A percentile compares a stretch with the other conserved stretches of the same genome.
phyloP scores from a whole-genome alignment of 2,329 filamentous ascomycete species.

The Plectosphaerella sp. region DNA sequence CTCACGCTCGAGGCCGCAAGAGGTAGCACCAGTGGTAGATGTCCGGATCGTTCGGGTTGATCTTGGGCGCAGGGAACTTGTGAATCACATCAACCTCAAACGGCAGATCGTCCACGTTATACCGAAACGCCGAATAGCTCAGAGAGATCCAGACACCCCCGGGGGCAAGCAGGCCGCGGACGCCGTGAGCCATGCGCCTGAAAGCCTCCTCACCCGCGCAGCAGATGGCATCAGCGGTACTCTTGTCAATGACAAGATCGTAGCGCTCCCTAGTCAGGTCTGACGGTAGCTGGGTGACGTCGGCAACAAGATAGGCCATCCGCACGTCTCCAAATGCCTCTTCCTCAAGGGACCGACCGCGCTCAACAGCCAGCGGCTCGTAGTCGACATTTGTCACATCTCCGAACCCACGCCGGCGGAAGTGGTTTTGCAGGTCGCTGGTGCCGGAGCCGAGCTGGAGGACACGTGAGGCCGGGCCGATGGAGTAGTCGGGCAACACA shows the following conservation, averaged over 20 bases:
- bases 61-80: constrained; percentile 36
- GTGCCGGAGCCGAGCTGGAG: constrained; percentile 45
- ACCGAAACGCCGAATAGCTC: constrained; percentile 40
- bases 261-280: constrained; percentile 19
- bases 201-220: constrained; percentile 36
- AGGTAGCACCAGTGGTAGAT: constrained; percentile 41
- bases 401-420: constrained; percentile 35
- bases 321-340: constrained; percentile 36
- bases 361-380: constrained; percentile 40
- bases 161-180: constrained; percentile 27
- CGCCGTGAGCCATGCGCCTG: constrained; percentile 29
- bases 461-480: constrained; percentile 20
- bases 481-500: constrained; percentile 21
- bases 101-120: constrained; percentile 28
- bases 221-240: constrained; percentile 43
- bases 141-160: constrained; percentile 41
- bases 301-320: constrained; percentile 38
- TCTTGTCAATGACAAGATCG: constrained; percentile 43
- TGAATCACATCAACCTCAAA: constrained; percentile 36
- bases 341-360: constrained; percentile 34
- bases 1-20: constrained; percentile 22
- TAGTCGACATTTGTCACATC: constrained; percentile 46
- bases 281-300: constrained; percentile 33
- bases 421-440: constrained; percentile 42
- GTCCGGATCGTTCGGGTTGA: constrained; percentile 37